These are phyloP conservation scores for Polyporus arcularius DNA, from an alignment of 768 basidiomycete genomes.

Conservation along the genomic window DNA sequence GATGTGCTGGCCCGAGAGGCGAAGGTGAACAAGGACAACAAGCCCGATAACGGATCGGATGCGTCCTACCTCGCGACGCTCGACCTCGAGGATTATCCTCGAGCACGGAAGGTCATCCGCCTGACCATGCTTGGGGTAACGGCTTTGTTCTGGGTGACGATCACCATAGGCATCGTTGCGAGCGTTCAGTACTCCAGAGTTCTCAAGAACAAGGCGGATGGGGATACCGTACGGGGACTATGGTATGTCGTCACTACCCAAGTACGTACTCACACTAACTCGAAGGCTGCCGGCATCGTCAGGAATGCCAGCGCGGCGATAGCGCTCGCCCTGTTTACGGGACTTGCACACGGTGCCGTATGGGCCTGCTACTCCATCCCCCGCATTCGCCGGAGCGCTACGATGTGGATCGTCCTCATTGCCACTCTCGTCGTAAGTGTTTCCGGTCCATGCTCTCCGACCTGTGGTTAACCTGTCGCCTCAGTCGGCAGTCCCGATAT, in stretches of 20 bases:
- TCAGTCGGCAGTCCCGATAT: constrained; percentile 12
- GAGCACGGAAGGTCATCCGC: constrained; percentile 2
- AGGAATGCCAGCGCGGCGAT: constrained; percentile 11
- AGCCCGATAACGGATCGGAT: neutral
- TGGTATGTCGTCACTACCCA: neutral
- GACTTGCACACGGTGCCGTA: neutral
- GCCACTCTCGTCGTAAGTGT: constrained; percentile 11
- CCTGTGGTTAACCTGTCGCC: too few relatives aligned
- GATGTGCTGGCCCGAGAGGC: neutral
- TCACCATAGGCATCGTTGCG: constrained; percentile 1
- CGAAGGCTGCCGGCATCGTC: neutral
- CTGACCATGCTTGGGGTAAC: neutral
- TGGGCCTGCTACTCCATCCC: constrained; percentile 11
- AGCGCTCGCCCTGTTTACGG: neutral
- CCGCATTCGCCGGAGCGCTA: constrained; percentile 2
- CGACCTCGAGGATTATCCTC: constrained; percentile 4
- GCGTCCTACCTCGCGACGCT: neutral
- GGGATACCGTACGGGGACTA: constrained; percentile 1
- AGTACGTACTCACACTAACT: neutral
- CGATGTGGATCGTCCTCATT: neutral
- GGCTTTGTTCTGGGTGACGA: constrained; percentile 1
- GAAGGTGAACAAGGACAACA: neutral
- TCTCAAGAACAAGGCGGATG: neutral
- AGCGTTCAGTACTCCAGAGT: constrained; percentile 3
- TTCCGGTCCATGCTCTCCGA: neutral